These are phyloP conservation scores for Talaromyces islandicus DNA, from an alignment of 2,329 filamentous ascomycete genomes.

Conservation along the genomic window DNA sequence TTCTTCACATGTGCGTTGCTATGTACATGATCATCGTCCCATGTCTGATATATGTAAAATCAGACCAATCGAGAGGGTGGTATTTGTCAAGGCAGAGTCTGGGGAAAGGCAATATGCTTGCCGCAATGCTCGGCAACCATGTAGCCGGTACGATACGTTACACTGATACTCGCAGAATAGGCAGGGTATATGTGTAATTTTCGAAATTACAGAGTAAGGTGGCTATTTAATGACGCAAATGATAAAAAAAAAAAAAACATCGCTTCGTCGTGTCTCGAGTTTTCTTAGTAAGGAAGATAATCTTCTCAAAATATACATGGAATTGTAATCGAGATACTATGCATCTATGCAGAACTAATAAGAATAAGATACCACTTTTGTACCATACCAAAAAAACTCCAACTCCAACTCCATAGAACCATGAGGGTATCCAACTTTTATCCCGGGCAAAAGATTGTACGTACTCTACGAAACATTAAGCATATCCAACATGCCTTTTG, in stretches of 20 bases:
- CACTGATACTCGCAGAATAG: not conserved
- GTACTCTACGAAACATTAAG: slow-evolving; percentile 35
- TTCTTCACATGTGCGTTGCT: not conserved
- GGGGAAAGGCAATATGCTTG: not conserved
- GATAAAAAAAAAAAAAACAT: too few species aligned
- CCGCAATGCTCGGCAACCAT: slow-evolving; percentile 9
- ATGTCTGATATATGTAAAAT: not conserved
- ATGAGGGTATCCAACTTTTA: slow-evolving; percentile 11
- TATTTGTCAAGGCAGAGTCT: slow-evolving; percentile 7
- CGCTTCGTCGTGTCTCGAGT: too few species aligned
- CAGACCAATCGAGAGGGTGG: slow-evolving; percentile 4
- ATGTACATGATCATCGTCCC: not conserved
- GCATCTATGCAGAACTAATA: not conserved
- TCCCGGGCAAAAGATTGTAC: not conserved
- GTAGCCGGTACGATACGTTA: slow-evolving; percentile 3
- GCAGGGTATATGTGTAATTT: not conserved
- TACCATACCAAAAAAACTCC: slow-evolving; percentile 3
- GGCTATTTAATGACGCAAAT: not conserved
- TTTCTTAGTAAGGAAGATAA: not conserved
- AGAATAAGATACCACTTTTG: not conserved
- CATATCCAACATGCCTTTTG: slow-evolving; percentile 82
- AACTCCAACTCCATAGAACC: slow-evolving; percentile 7
- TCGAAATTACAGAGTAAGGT: not conserved
- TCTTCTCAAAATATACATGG: not conserved
- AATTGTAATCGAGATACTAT: not conserved